Evolutionary conservation across 1,139 yeast genomes (phyloP).

Genomic region (Debaryomyces singareniensis): DNA sequence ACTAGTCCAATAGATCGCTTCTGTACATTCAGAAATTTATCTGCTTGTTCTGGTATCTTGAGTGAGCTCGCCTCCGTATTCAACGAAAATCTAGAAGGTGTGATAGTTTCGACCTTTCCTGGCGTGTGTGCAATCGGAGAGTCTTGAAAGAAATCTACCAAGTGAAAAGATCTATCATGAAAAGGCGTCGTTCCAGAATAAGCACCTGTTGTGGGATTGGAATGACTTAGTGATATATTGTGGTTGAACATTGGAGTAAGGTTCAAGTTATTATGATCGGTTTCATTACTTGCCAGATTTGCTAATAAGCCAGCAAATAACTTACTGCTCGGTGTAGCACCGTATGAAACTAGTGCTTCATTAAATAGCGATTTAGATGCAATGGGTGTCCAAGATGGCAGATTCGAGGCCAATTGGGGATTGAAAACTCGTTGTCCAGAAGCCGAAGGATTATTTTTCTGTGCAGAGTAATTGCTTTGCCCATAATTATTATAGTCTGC

Average conservation of each 20-base stretch:
- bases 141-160: constrained; percentile 41
- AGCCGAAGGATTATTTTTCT: constrained; percentile 10
- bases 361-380: constrained; percentile 33
- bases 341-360: constrained; percentile 29
- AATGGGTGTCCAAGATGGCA: constrained; percentile 42
- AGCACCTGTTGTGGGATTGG: constrained; percentile 10
- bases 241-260: constrained; percentile 42
- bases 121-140: constrained; percentile 35
- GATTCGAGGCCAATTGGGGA: constrained; percentile 12
- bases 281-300: constrained; percentile 10
- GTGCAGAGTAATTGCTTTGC: constrained; percentile 16
- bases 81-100: constrained; percentile 36
- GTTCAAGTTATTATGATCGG: constrained; percentile 35
- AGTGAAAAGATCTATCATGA: constrained; percentile 37
- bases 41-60: constrained; percentile 13
- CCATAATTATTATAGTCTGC: constrained; percentile 12
- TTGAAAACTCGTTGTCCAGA: constrained; percentile 2
- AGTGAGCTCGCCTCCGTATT: constrained; percentile 11
- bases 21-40: constrained; percentile 21
- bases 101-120: constrained; percentile 30
- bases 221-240: constrained; percentile 21
- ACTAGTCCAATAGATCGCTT: constrained; percentile 32
- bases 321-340: constrained; percentile 32
- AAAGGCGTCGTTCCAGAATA: constrained; percentile 34
- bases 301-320: constrained; percentile 15